These are phyloP conservation scores for Fusarium proliferatum DNA, from an alignment of 2,329 filamentous ascomycete genomes.

Conservation along the genomic window DNA sequence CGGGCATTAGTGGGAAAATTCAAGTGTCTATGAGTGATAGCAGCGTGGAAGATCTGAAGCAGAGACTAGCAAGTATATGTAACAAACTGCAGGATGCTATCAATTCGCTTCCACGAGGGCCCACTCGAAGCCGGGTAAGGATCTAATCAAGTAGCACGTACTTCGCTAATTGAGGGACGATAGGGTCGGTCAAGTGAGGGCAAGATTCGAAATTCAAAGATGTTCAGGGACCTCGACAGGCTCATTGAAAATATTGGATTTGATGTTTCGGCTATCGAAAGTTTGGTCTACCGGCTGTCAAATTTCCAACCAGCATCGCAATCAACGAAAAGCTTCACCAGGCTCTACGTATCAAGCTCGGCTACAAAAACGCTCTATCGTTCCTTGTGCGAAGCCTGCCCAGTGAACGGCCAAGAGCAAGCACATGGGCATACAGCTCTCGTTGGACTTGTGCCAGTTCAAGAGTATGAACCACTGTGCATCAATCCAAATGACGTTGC, in stretches of 20 bases:
- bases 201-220: not conserved
- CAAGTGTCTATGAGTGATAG: not conserved
- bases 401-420: not conserved
- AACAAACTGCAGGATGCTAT: not conserved
- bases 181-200: not conserved
- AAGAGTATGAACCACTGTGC: not conserved
- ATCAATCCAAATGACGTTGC: not conserved
- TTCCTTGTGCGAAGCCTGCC: conserved; percentile 3
- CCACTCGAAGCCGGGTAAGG: not conserved
- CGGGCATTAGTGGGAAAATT: not conserved
- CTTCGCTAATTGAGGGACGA: not conserved
- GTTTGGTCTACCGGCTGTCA: not conserved
- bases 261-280: not conserved
- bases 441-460: not conserved
- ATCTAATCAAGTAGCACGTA: too few species aligned
- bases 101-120: not conserved
- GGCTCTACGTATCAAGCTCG: not conserved
- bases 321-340: not conserved
- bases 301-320: not conserved
- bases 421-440: conserved; percentile 1
- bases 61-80: not conserved
- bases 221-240: not conserved
- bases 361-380: conserved; percentile 8
- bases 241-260: not conserved
- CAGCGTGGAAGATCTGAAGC: not conserved